These are phyloP conservation scores for Epichloe coenophiala DNA, from an alignment of 2,329 filamentous ascomycete genomes.

Conservation along the genomic window DNA sequence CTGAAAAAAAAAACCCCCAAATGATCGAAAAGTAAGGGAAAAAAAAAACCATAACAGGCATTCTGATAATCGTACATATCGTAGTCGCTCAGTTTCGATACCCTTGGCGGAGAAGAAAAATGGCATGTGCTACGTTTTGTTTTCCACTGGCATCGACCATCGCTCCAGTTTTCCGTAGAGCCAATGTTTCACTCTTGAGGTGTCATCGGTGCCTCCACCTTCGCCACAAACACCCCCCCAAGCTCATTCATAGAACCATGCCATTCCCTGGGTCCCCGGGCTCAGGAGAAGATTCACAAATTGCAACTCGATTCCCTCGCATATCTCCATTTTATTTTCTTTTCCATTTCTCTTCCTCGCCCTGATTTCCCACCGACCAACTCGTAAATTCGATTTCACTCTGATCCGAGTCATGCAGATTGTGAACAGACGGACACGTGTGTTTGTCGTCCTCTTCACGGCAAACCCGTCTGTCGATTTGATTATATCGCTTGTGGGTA, in stretches of 20 bases:
- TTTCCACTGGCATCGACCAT: neutral
- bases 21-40: neutral
- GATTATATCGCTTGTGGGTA: neutral
- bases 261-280: neutral
- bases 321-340: too few relatives aligned
- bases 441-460: neutral
- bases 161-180: too few relatives aligned
- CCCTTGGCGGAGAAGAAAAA: neutral
- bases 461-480: neutral
- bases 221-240: neutral
- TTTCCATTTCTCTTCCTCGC: neutral
- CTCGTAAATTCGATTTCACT: neutral
- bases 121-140: neutral
- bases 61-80: constrained; percentile 11
- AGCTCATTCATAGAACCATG: neutral
- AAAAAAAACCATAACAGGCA: constrained; percentile 4
- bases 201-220: neutral
- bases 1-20: neutral
- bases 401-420: neutral
- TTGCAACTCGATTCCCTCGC: too few relatives aligned
- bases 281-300: neutral
- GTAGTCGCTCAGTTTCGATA: constrained; percentile 1
- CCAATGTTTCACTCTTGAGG: neutral
- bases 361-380: neutral
- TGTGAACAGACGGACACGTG: neutral